Evolutionary conservation across 73 alveolate species (phyloP).

Genomic region (Paramecium bursaria): DNA sequence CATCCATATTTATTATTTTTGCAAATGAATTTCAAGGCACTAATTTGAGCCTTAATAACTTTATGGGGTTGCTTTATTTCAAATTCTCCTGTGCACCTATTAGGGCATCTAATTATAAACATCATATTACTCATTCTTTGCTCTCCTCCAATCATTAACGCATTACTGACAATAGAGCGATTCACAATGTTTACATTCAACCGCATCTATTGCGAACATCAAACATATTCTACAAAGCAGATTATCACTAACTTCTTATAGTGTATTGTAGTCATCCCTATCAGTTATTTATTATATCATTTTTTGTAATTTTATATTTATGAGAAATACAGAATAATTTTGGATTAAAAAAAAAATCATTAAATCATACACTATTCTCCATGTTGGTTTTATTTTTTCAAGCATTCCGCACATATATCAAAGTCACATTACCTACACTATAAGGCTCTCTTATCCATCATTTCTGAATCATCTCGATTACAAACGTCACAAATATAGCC

Average conservation of each 20-base stretch:
- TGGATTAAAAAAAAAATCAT: no score
- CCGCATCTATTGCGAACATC: constrained; percentile 13
- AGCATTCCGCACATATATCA: no score
- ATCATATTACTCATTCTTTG: neutral
- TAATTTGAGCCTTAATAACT: neutral
- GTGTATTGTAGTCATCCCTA: no score
- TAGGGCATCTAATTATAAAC: constrained; percentile 19
- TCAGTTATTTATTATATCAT: no score
- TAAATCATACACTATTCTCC: no score
- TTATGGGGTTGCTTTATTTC: constrained; percentile 24
- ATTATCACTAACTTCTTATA: neutral
- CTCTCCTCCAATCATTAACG: neutral
- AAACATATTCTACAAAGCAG: neutral
- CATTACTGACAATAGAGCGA: constrained; percentile 4
- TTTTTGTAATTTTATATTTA: no score
- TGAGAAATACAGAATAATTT: no score
- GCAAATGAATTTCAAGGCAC: neutral
- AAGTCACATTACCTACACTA: neutral
- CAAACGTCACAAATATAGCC: neutral
- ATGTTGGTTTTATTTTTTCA: no score
- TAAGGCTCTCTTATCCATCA: neutral
- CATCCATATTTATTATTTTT: constrained; percentile 1
- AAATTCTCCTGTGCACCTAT: neutral
- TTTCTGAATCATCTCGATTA: neutral
- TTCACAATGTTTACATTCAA: constrained; percentile 25